A percentile compares a stretch with the other conserved stretches of the same genome.
Conservation (phyloP, 352 stramenopile species). For the Pythium aquatile region DNA sequence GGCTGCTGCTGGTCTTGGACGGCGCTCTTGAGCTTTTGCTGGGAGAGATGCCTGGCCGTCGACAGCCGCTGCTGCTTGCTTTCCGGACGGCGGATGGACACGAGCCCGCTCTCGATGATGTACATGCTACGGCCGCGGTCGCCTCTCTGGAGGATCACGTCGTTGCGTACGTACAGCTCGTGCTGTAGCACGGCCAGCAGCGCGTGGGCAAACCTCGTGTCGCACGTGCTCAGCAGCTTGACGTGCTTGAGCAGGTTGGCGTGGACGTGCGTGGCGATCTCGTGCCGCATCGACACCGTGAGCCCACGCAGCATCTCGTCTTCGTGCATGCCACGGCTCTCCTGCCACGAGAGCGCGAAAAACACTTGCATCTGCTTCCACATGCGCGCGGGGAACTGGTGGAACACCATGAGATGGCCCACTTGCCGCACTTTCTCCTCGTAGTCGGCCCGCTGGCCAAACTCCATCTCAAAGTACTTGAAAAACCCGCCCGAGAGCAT, state of each 20-base stretch:
- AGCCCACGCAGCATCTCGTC: constrained; percentile 40
- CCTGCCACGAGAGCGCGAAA: constrained; percentile 44
- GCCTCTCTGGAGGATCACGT: constrained; percentile 46
- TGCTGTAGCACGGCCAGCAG: constrained; percentile 37
- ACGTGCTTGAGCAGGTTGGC: constrained; percentile 46
- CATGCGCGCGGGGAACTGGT: constrained; percentile 38
- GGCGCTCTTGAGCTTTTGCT: neutral
- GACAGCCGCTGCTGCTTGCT: constrained; percentile 1
- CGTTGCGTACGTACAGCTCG: constrained; percentile 50
- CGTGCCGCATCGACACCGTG: constrained; percentile 30
- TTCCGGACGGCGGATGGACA: constrained; percentile 44
- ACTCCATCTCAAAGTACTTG: constrained; percentile 46
- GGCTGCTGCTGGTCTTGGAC: neutral
- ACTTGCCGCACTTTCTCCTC: constrained; percentile 45
- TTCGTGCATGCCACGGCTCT: constrained; percentile 50
- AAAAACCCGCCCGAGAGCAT: constrained; percentile 49
- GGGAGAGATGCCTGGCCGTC: neutral
- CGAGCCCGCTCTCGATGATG: constrained; percentile 55
- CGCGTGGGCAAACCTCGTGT: constrained; percentile 34
- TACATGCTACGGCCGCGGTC: constrained; percentile 45
- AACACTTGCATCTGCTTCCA: constrained; percentile 51
- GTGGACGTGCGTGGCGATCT: constrained; percentile 41
- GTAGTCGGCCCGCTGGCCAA: constrained; percentile 45
- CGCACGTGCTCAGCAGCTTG: constrained; percentile 34
- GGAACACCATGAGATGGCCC: constrained; percentile 41